Evolutionary conservation across 345 rosid species (phyloP).

Genomic region (Gossypium raimondii): DNA sequence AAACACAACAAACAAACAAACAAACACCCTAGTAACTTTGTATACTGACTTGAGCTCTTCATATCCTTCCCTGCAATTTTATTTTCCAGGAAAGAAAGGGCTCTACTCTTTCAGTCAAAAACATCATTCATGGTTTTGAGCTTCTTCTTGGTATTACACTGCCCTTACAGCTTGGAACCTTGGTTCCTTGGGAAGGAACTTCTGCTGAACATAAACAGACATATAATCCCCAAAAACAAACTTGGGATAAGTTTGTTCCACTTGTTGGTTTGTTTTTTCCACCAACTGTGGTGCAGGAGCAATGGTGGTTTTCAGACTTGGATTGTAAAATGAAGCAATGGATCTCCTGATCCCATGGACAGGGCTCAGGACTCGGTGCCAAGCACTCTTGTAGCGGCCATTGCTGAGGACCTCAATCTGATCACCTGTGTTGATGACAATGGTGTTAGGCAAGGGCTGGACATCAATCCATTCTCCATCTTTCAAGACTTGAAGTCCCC

Average conservation of each 20-base stretch:
- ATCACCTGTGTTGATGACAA: slow-evolving; percentile 90
- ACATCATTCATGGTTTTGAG: background rate
- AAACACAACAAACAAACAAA: too few relatives aligned
- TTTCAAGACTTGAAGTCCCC: slow-evolving; percentile 85
- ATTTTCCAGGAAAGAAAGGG: slow-evolving; percentile 22
- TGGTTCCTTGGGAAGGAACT: slow-evolving; percentile 82
- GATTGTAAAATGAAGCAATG: slow-evolving; percentile 84
- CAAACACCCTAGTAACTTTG: too few relatives aligned
- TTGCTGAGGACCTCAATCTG: slow-evolving; percentile 90
- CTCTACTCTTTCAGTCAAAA: background rate
- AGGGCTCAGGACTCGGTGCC: slow-evolving; percentile 67
- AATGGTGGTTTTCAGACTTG: slow-evolving; percentile 66
- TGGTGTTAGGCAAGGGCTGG: slow-evolving; percentile 63
- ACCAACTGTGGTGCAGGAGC: slow-evolving; percentile 54
- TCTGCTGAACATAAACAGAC: slow-evolving; percentile 76
- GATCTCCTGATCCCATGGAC: slow-evolving; percentile 66
- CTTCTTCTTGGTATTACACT: slow-evolving; percentile 15
- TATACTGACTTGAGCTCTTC: slow-evolving; percentile 16
- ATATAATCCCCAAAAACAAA: slow-evolving; percentile 88
- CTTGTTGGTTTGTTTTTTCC: slow-evolving; percentile 23
- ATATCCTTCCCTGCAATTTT: slow-evolving; percentile 14
- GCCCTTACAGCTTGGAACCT: slow-evolving; percentile 73
- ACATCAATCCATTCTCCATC: slow-evolving; percentile 80
- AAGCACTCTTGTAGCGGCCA: slow-evolving; percentile 79
- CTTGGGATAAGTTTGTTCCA: slow-evolving; percentile 47